phyloP scores from a whole-genome alignment of 306 rosid genomes.

The Gynostemma pentaphyllum region DNA sequence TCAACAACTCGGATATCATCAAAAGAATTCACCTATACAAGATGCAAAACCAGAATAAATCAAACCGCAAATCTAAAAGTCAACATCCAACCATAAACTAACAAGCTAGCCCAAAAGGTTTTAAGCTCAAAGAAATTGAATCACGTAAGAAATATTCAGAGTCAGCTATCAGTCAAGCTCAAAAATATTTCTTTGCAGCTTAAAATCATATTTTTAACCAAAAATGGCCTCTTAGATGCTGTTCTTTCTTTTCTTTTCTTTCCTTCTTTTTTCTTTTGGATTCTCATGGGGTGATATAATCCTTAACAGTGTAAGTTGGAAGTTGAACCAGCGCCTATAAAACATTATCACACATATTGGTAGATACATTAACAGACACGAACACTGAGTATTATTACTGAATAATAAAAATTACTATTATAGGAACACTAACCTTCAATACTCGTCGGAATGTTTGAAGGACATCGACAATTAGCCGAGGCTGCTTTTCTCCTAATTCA shows the following conservation, averaged over 20 bases:
- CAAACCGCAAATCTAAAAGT: not conserved
- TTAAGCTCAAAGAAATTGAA: constrained; percentile 1
- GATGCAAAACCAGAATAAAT: not conserved
- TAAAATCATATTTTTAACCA: not conserved
- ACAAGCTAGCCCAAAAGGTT: not conserved
- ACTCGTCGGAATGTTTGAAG: constrained; percentile 62
- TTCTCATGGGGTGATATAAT: not conserved
- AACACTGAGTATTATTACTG: not conserved
- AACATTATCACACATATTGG: not conserved
- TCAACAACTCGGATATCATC: constrained; percentile 59
- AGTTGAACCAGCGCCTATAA: not conserved
- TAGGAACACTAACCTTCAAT: constrained; percentile 47
- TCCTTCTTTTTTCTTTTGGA: not conserved
- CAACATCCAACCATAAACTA: not conserved
- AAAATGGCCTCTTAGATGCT: not conserved
- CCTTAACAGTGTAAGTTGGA: not conserved
- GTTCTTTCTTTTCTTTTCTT: not conserved
- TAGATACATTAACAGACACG: not conserved
- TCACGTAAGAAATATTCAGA: not conserved
- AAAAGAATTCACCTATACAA: constrained; percentile 74
- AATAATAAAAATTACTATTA: not conserved
- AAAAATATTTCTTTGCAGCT: not conserved
- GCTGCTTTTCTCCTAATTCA: constrained; percentile 46
- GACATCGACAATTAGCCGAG: constrained; percentile 49
- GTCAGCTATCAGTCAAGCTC: not conserved